Evolutionary conservation across 768 basidiomycete species (phyloP).

Genomic region (Leucocoprinus leucothites): DNA sequence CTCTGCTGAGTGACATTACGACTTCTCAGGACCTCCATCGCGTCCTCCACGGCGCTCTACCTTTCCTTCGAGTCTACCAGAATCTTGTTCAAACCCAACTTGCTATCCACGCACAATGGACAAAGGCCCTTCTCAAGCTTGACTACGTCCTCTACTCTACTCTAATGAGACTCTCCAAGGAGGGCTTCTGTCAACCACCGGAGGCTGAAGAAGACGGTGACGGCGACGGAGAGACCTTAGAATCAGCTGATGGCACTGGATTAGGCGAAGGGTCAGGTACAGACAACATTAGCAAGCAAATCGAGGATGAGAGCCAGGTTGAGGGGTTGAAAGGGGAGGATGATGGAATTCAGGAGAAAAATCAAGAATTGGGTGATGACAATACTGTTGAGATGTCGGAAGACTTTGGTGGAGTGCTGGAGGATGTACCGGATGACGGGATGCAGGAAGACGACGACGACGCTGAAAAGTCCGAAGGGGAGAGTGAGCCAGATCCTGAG

Average conservation of each 20-base stretch:
- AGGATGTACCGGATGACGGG: slow-evolving; percentile 74
- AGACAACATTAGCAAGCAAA: slow-evolving; percentile 90
- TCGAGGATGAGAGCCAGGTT: slow-evolving; percentile 94
- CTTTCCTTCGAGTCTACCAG: slow-evolving; percentile 72
- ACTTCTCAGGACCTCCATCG: slow-evolving; percentile 27
- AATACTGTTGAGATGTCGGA: slow-evolving; percentile 90
- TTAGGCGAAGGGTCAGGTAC: slow-evolving; percentile 84
- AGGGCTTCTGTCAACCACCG: slow-evolving; percentile 92
- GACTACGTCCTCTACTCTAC: slow-evolving; percentile 73
- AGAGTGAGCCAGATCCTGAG: slow-evolving; percentile 65
- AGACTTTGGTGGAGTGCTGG: slow-evolving; percentile 84
- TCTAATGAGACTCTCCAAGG: slow-evolving; percentile 66
- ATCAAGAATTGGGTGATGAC: slow-evolving; percentile 52
- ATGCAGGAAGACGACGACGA: slow-evolving; percentile 42
- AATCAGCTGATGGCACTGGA: slow-evolving; percentile 73
- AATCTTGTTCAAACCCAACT: slow-evolving; percentile 57
- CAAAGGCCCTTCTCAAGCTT: slow-evolving; percentile 81
- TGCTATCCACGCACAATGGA: slow-evolving; percentile 57
- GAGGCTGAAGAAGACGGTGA: slow-evolving; percentile 63
- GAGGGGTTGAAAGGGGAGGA: slow-evolving; percentile 84
- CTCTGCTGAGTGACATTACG: slow-evolving; percentile 36
- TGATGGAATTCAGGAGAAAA: slow-evolving; percentile 40
- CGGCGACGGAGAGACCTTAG: slow-evolving; percentile 43
- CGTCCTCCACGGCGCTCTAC: slow-evolving; percentile 48
- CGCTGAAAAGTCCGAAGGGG: slow-evolving; percentile 48